Base-by-base conservation (phyloP, 257 asterid species). In the Cynanchum wilfordii region DNA sequence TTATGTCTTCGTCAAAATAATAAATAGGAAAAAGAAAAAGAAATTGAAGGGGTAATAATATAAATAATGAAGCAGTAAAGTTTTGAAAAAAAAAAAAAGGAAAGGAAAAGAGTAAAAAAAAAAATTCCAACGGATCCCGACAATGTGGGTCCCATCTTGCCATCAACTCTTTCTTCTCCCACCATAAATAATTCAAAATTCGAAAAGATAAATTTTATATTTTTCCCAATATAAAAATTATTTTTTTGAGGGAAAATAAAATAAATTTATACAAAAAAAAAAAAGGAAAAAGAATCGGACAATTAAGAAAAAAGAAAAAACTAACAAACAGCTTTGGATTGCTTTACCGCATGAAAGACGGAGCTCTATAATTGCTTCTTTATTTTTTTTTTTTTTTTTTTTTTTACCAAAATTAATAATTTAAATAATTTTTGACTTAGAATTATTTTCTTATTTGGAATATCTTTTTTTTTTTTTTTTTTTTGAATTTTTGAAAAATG, bases 301-400 rank as follows among this genome's bases (percentile, higher is more conserved):
- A 78, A 79, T 76, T 60, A 64, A 63, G 79, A 59, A 74, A 72
- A 68, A 42, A 2, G 10, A 42, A 47, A 7, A 63, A 75, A 29
- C 17, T 65, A 51, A 72, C 81, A 68, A 81, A 77, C 82, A 66
- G 68, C 76, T 68, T 77, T 74, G 45, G 66, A 54, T 75, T 75
- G 76, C 85, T 81, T 78, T 75, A 56, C 10, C 68, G 76, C 80
- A 80, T 57, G 73, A 68, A 72, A 72, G 78, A 62, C 74, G 79
- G 75, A 75, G 67, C 52, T 25, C 63, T 0, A 20, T 52, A 42
- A 42, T 42, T 42, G 47, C 11, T 42, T 42, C 47, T 45, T 27
- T 13, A 2, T 16, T 12, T 11, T 10, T 11, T 7, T 45, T 10
- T 10, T 1, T 45, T 45, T 44, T 45, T 7, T 11, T 45, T 0